Percentiles rank a stretch among this genome's conserved stretches.
phyloP scores from a whole-genome alignment of 257 asterid genomes.

The Fraxinus pennsylvanica region DNA sequence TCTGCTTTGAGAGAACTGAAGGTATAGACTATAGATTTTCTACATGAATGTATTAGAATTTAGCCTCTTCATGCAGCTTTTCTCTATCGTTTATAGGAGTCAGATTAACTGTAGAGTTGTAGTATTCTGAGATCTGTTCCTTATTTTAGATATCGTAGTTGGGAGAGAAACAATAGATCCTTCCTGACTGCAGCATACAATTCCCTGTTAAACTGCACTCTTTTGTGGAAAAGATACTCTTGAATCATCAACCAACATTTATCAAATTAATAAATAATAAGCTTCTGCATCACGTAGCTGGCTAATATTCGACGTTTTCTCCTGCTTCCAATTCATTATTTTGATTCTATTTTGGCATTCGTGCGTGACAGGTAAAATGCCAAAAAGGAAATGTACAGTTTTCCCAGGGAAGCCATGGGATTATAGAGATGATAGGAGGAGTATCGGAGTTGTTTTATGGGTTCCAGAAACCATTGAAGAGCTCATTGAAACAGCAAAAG shows the following conservation, averaged over 20 bases:
- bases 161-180: too few relatives aligned
- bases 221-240: too few relatives aligned
- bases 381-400: conserved; percentile 32
- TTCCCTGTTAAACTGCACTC: too few relatives aligned
- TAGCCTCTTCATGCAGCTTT: neutral
- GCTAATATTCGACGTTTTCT: neutral
- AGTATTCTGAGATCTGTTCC: too few relatives aligned
- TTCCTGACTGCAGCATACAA: too few relatives aligned
- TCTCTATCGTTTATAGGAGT: neutral
- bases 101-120: too few relatives aligned
- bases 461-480: conserved; percentile 44
- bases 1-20: conserved; percentile 25
- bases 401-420: conserved; percentile 37
- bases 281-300: too few relatives aligned
- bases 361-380: conserved; percentile 21
- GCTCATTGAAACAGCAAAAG: conserved; percentile 37
- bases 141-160: too few relatives aligned
- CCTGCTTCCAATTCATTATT: neutral
- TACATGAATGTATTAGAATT: neutral
- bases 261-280: too few relatives aligned
- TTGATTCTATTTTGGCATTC: neutral
- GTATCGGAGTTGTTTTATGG: conserved; percentile 38
- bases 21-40: conserved; percentile 13
- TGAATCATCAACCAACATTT: too few relatives aligned
- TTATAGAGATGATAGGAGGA: conserved; percentile 26